These are phyloP conservation scores for Bipolaris sorokiniana DNA, from an alignment of 2,329 filamentous ascomycete species.

Conservation along the genomic window DNA sequence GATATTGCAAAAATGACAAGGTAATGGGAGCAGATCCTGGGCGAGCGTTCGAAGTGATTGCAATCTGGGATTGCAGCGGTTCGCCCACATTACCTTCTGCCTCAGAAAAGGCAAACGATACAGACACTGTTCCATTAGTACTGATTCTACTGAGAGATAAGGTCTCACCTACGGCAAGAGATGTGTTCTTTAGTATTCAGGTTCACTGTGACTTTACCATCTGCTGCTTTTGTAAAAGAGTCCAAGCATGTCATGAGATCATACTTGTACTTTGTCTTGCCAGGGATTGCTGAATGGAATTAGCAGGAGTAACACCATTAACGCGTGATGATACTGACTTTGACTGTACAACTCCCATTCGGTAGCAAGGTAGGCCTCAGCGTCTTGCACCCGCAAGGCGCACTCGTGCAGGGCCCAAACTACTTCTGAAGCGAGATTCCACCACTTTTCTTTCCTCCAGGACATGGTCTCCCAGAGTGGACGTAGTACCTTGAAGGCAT, in stretches of 20 bases:
- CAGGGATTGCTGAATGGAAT: conserved; percentile 36
- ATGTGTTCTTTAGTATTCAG: conserved; percentile 57
- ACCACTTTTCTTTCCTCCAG: conserved; percentile 69
- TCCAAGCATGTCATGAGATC: conserved; percentile 57
- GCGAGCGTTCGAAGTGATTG: conserved; percentile 58
- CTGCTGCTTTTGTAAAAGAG: conserved; percentile 43
- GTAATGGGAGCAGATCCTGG: conserved; percentile 54
- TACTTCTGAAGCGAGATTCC: conserved; percentile 60
- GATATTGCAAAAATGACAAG: conserved; percentile 57
- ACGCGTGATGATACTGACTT: conserved; percentile 25
- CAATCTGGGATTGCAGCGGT: conserved; percentile 61
- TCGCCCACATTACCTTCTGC: conserved; percentile 66
- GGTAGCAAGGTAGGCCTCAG: conserved; percentile 58
- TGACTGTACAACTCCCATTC: conserved; percentile 62
- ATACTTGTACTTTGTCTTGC: conserved; percentile 47
- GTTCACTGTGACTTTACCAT: conserved; percentile 52
- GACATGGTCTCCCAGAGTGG: conserved; percentile 62
- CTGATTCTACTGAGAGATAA: conserved; percentile 36
- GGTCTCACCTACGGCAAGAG: conserved; percentile 55
- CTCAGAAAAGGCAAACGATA: conserved; percentile 60
- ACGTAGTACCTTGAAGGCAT: conserved; percentile 59
- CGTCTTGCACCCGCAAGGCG: conserved; percentile 54
- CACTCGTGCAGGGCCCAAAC: conserved; percentile 62
- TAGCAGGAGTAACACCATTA: conserved; percentile 4
- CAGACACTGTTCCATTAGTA: conserved; percentile 51